Percentiles rank a stretch among this genome's conserved stretches.
These are phyloP conservation scores for Agrocybe chaxingu DNA, from an alignment of 768 basidiomycete genomes.

Conservation along the genomic window DNA sequence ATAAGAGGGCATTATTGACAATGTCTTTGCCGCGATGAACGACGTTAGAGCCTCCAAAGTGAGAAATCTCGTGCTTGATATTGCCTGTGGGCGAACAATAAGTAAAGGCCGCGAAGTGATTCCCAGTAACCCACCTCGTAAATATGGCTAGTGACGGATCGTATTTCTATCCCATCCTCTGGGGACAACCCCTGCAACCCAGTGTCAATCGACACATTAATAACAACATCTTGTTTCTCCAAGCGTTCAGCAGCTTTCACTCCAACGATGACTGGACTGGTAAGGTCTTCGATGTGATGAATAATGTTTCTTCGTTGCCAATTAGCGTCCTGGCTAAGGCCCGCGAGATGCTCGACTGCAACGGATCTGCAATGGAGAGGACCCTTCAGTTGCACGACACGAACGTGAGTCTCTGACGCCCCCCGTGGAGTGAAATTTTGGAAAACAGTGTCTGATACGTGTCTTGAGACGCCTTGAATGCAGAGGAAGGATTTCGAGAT, in stretches of 20 bases:
- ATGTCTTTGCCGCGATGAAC: conserved; percentile 43
- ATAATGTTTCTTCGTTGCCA: conserved; percentile 19
- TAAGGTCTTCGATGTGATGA: conserved; percentile 36
- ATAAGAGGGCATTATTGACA: conserved; percentile 25
- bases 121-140: conserved; percentile 26
- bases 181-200: conserved; percentile 13
- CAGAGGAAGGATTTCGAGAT: conserved; percentile 30
- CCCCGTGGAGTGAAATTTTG: conserved; percentile 23
- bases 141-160: conserved; percentile 32
- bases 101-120: background rate
- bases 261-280: conserved; percentile 59
- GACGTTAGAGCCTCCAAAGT: conserved; percentile 75
- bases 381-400: conserved; percentile 45
- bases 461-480: conserved; percentile 44
- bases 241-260: conserved; percentile 63
- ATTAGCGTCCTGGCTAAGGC: conserved; percentile 9
- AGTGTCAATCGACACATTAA: conserved; percentile 35
- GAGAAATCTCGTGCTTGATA: conserved; percentile 45
- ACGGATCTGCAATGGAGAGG: conserved; percentile 48
- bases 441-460: conserved; percentile 34
- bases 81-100: conserved; percentile 32
- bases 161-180: conserved; percentile 34
- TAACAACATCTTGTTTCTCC: conserved; percentile 57
- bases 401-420: conserved; percentile 30
- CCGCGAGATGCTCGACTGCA: conserved; percentile 35